Conservation (phyloP, 495 filamentous ascomycete species). For the Apiosordaria backusii region DNA sequence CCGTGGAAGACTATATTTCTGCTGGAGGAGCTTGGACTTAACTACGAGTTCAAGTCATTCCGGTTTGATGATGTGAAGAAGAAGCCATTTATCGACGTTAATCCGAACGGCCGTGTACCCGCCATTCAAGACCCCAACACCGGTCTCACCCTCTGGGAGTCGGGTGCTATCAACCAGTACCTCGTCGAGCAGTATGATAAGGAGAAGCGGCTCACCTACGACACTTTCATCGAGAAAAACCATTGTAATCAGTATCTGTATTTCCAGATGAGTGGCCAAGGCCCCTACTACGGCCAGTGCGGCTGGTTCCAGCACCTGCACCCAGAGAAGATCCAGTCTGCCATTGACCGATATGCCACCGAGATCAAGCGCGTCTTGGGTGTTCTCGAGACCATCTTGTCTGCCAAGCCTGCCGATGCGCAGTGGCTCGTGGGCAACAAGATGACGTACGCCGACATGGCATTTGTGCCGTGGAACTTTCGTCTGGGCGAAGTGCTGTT, state of each 20-base stretch:
- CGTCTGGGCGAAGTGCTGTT: constrained; percentile 1
- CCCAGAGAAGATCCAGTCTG: constrained; percentile 55
- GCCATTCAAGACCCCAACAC: constrained; percentile 66
- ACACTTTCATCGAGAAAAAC: constrained; percentile 45
- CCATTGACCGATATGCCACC: constrained; percentile 55
- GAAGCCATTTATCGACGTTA: constrained; percentile 52
- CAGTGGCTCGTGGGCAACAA: constrained; percentile 56
- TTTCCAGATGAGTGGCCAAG: constrained; percentile 68
- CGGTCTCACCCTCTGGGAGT: constrained; percentile 64
- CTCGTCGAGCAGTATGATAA: constrained; percentile 69
- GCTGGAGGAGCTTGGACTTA: constrained; percentile 59
- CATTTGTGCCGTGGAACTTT: constrained; percentile 54
- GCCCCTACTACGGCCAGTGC: constrained; percentile 62
- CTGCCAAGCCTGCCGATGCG: constrained; percentile 36
- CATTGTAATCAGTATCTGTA: constrained; percentile 61
- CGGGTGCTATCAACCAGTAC: constrained; percentile 70
- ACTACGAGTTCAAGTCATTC: constrained; percentile 46
- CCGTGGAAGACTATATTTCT: constrained; percentile 45
- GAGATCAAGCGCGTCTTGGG: constrained; percentile 58
- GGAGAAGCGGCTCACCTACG: constrained; percentile 55
- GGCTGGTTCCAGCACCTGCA: constrained; percentile 50
- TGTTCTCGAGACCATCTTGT: constrained; percentile 54
- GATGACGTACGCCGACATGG: constrained; percentile 55
- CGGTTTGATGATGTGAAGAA: constrained; percentile 54
- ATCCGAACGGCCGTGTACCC: constrained; percentile 70